A percentile compares a stretch with the other conserved stretches of the same genome.
Evolutionary conservation across 495 filamentous ascomycete species (phyloP).

Genomic region (Hypomontagnella submonticulosa): DNA sequence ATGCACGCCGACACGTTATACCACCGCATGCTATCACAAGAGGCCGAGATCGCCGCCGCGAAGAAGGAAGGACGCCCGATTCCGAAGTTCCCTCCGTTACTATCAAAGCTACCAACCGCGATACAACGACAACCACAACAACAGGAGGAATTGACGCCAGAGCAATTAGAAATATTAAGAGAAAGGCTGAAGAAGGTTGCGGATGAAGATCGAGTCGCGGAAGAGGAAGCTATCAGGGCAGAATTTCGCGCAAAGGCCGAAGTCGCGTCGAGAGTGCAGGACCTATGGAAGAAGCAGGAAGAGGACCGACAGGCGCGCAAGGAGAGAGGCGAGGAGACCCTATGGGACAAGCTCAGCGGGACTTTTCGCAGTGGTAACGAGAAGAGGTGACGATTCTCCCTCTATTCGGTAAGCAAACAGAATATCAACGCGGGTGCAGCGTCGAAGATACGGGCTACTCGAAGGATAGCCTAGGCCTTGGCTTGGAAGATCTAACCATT

Average conservation of each 20-base stretch:
- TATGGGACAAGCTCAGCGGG: slow-evolving; percentile 59
- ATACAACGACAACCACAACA: slow-evolving; percentile 17
- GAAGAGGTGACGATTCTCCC: not conserved
- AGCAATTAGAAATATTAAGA: slow-evolving; percentile 58
- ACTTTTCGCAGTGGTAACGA: slow-evolving; percentile 20
- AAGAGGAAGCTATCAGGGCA: slow-evolving; percentile 70
- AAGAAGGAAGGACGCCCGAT: slow-evolving; percentile 67
- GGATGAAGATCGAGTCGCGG: slow-evolving; percentile 71
- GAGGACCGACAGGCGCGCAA: slow-evolving; percentile 67
- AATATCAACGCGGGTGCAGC: too few species aligned
- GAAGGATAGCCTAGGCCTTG: too few species aligned
- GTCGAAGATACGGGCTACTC: too few species aligned
- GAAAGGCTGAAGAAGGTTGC: slow-evolving; percentile 67
- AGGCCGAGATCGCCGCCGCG: slow-evolving; percentile 73
- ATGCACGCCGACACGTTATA: slow-evolving; percentile 94
- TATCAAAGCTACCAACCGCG: slow-evolving; percentile 46
- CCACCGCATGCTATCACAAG: slow-evolving; percentile 83
- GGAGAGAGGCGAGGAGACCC: slow-evolving; percentile 66
- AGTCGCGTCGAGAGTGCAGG: slow-evolving; percentile 63
- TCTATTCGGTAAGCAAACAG: too few species aligned
- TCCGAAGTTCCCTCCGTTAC: slow-evolving; percentile 60
- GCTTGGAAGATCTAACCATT: not conserved
- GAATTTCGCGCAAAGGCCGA: slow-evolving; percentile 69
- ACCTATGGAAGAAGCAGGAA: slow-evolving; percentile 67
- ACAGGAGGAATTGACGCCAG: slow-evolving; percentile 47